Base-by-base conservation (phyloP, 1,284 basidiomycete species). In the Tylopilus orsonianus region DNA sequence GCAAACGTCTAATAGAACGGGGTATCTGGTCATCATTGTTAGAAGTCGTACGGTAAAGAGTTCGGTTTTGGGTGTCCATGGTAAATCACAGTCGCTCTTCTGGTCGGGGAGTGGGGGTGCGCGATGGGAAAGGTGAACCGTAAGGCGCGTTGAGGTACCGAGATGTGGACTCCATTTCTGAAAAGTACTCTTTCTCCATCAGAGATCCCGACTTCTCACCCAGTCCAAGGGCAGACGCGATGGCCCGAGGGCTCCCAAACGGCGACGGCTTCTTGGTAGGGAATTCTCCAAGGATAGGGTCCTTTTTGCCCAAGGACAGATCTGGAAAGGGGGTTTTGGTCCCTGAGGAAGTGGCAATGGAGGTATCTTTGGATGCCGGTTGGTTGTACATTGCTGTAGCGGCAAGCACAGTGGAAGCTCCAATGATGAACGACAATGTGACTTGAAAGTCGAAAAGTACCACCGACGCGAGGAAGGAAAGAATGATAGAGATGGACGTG, bases 401-500 rank as follows among this genome's bases (percentile, higher is more conserved):
- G 9, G 78, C 75, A 19, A 98, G 79, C 29, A 97, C 95, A 27
- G 90, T 87, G 2, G 80, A 75, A 1, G 93, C 85, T 24, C 95
- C 95, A 26, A 93, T 74, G 54, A 95, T 68, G 68, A 98, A 98
- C 0, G 87, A 81, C 12, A 83, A 77, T 0, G 95, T 96, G 64
- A 98, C 87, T 23, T 78, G 77, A 69, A 95, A 95, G 63, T 89
- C 78, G 75, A 97, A 97, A 29, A 97, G 80, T 18, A 81, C 81
- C 53, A 97, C 91, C 35, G 88, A 92, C 3, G 93, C 91, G 52
- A 95, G 80, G 78, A 95, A 97, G 37, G 93, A 94, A 44, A 99
- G 74, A 49, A 98, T 83, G 71, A 99, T 98, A 54, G 86, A 89
- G 47, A 98, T 79, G 55, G 87, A 90, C 0, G 95, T 97, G 8